Evolutionary conservation across 192 early-diverging fungal genomes (phyloP), one percentile per base, ranked within the genome.

Genomic region (Pilaira anomala): DNA sequence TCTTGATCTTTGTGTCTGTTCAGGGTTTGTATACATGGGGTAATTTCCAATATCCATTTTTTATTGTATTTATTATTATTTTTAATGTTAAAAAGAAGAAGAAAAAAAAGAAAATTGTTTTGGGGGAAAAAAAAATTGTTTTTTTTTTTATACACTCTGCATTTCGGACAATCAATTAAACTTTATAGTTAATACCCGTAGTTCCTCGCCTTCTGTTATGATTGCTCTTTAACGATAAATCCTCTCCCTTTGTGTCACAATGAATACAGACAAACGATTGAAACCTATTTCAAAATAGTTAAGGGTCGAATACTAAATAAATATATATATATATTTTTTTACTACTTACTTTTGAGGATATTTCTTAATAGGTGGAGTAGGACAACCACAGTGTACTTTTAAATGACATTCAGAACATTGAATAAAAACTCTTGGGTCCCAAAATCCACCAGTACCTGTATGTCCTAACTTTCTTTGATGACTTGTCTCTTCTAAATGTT

Each of bases 351-450:
- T 36, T 39, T 13, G 9, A 42, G 56, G 56, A 21, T 58, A 58
- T 25, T 42, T 42, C 12, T 58, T 58, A 29, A 58, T 58, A 3
- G 56, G 56, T 6, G 56, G 56, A 40, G 18, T 44, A 29, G 56
- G 56, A 41, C 56, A 58, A 42, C 56, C 56, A 41, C 56, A 58
- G 6, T 58, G 56, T 12, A 58, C 22, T 12, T 58, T 24, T 1
- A 13, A 12, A 8, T 44, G 14, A 58, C 56, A 58, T 7, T 5
- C 39, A 24, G 18, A 9, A 58, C 56, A 58, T 42, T 58, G 26
- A 16, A 58, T 42, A 58, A 58, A 58, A n/a, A 58, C 58, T n/a
- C 58, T 42, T 19, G 58, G 58, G 28, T 60, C 58, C 58, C 58
- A 60, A 6, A 19, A 45, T 5, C 21, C 11, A 25, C 58, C 44